Percentiles rank a stretch among this genome's conserved stretches.
phyloP scores from a whole-genome alignment of 1,284 basidiomycete genomes.

The Volvariella volvacea region DNA sequence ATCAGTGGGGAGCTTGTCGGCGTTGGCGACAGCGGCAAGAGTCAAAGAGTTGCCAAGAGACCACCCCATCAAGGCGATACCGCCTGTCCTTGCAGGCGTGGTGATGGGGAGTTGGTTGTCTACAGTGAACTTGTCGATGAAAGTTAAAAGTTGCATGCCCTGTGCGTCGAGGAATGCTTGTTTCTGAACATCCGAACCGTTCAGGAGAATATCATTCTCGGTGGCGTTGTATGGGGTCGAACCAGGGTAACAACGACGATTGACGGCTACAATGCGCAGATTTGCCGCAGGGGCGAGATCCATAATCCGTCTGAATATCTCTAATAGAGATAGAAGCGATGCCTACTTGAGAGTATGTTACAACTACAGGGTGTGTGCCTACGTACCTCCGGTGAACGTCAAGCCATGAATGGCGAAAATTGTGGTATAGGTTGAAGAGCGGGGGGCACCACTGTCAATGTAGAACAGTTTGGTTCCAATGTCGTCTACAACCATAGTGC shows the following conservation, averaged over 20 bases:
- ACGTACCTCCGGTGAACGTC: constrained; percentile 25
- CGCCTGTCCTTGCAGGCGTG: constrained; percentile 21
- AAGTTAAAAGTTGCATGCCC: constrained; percentile 23
- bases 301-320: too few species aligned
- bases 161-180: constrained; percentile 17
- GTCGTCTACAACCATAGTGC: constrained; percentile 5
- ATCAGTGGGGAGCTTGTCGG: constrained; percentile 15
- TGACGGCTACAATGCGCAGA: constrained; percentile 18
- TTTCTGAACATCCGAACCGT: constrained; percentile 19
- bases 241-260: constrained; percentile 19
- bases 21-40: constrained; percentile 19
- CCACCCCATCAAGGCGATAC: constrained; percentile 30
- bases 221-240: constrained; percentile 14
- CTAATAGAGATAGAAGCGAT: too few species aligned
- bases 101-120: constrained; percentile 19
- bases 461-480: constrained; percentile 12
- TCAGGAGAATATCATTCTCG: constrained; percentile 14
- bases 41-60: constrained; percentile 23
- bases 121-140: constrained; percentile 25
- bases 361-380: constrained; percentile 26
- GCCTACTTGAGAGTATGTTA: too few species aligned
- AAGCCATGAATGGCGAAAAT: constrained; percentile 21
- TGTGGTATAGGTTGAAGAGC: constrained; percentile 13
- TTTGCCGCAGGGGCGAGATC: too few species aligned
- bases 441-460: constrained; percentile 17